Conservation (phyloP, 208 protist species). For the Blechomonas ayalai region DNA sequence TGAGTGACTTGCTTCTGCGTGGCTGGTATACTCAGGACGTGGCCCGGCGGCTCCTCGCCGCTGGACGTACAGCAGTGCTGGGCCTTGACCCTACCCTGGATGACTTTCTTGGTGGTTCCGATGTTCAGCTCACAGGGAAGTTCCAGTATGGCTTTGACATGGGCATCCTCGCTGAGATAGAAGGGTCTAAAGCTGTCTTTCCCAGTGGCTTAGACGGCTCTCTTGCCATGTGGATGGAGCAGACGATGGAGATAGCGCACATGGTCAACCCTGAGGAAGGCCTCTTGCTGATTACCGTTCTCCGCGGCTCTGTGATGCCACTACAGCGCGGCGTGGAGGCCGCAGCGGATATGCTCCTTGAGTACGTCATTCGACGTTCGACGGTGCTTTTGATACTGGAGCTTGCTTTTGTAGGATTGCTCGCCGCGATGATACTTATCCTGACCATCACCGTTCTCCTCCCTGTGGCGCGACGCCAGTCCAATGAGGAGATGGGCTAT, state of each 20-base stretch:
- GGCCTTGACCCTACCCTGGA: neutral
- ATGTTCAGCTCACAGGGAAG: slow-evolving; percentile 1
- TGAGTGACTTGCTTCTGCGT: neutral
- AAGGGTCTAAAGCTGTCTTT: slow-evolving; percentile 3
- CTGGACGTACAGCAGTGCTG: neutral
- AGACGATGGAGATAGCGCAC: neutral
- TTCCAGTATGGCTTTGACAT: slow-evolving; percentile 7
- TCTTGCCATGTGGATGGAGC: slow-evolving; percentile 5
- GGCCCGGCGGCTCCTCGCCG: neutral
- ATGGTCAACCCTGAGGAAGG: neutral
- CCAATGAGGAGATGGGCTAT: slow-evolving; percentile 9
- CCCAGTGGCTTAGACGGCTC: slow-evolving; percentile 2
- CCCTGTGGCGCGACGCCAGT: slow-evolving; percentile 4
- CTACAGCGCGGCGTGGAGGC: slow-evolving; percentile 8
- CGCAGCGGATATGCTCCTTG: neutral
- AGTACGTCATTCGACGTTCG: neutral
- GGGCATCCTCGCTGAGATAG: neutral
- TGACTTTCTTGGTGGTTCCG: neutral
- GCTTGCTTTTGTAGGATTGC: neutral
- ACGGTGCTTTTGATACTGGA: slow-evolving; percentile 1
- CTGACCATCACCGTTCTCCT: slow-evolving; percentile 2
- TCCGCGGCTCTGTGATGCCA: slow-evolving; percentile 8
- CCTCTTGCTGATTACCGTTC: neutral
- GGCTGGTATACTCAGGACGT: slow-evolving; percentile 1
- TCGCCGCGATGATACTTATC: neutral